Evolutionary conservation across 352 stramenopile species (phyloP), one percentile per base, ranked within the genome.

Genomic region (Globisporangium cederbergense): DNA sequence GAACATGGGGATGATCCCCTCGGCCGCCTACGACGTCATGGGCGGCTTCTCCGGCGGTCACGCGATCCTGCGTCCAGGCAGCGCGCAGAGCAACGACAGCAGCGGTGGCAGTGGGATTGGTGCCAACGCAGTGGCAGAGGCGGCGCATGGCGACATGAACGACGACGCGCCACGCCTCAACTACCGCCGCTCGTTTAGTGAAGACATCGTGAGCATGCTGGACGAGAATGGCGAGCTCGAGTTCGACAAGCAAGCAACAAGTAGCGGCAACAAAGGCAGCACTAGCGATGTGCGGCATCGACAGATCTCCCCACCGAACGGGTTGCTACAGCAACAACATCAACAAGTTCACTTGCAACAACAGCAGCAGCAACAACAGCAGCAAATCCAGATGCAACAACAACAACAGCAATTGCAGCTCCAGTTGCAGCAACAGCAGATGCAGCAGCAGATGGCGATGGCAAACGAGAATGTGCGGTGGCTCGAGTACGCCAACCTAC

Each of bases 201-300:
- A 93, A 52, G 84, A 93, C 63, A 77, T 93, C n/a, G 82, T 85
- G 60, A 87, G 74, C 42, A 87, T 93, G 78, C 63, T 91, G 34
- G 78, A 90, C 62, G 80, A 89, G 3, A 68, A 63, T 20, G 76
- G 76, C 22, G 76, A 79, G n/a, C 65, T 73, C n/a, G 43, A 66
- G 64, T 66, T 75, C 52, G 59, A 57, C 36, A 62, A 73, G 8
- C 67, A 83, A n/a, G 65, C 71, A 18, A 65, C 74, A 3, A 18
- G 30, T 28, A 2, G 25, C 25, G 25, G 1, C 25, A 28, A 28
- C 45, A 69, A 38, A 64, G 72, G 34, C 52, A 66, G 38, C 64
- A 14, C 58, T 65, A 28, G 38, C 14, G 22, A 46, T 18, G 58
- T n/a, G 42, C 58, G 58, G 18, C 46, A 52, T 52, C 57, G 51